Base-by-base conservation (phyloP, 768 basidiomycete genomes). In the Amanita pseudoporphyria region DNA sequence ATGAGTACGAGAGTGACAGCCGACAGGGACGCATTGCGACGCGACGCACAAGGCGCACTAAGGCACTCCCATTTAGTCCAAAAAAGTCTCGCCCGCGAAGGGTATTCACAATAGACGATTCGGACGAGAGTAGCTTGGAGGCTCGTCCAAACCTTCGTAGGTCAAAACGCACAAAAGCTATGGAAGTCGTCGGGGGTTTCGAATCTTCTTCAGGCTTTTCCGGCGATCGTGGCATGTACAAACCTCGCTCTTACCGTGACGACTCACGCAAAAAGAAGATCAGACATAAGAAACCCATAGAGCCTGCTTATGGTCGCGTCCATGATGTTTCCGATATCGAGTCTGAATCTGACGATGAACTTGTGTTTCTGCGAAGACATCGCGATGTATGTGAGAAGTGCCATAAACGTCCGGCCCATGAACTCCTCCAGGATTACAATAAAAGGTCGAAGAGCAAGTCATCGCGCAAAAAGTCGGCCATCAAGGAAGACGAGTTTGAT, bases 341-440 rank as follows among this genome's bases (percentile, higher is more conserved):
- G 44, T 71, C 74, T 46, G 72, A 76, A 10, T 79, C 83, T 46
- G 77, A 81, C 36, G 60, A 60, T 26, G 78, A 78, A 28, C 71
- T 69, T 3, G 72, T 64, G n/a, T 59, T 72, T 18, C 67, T 87
- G 45, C 64, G 78, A n/a, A 66, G 63, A 10, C 87, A 90, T 64
- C 73, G 85, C 41, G 54, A 64, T 38, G 63, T 74, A 1, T 90
- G 87, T 61, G 87, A 88, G 60, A 90, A 79, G 60, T 90, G 87
- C 53, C 77, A 79, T 51, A 62, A 66, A 18, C 56, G 54, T 36
- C 84, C 87, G 3, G 72, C 82, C 21, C 81, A 89, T 57, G 54
- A 69, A 30, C 67, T 74, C 35, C 57, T 85, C 44, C 62, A 16
- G 35, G 32, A 60, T 45, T 61, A 56, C 36, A 67, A 64, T 45